These are phyloP conservation scores for Trametes coccinea DNA, from an alignment of 768 basidiomycete genomes.

Conservation along the genomic window DNA sequence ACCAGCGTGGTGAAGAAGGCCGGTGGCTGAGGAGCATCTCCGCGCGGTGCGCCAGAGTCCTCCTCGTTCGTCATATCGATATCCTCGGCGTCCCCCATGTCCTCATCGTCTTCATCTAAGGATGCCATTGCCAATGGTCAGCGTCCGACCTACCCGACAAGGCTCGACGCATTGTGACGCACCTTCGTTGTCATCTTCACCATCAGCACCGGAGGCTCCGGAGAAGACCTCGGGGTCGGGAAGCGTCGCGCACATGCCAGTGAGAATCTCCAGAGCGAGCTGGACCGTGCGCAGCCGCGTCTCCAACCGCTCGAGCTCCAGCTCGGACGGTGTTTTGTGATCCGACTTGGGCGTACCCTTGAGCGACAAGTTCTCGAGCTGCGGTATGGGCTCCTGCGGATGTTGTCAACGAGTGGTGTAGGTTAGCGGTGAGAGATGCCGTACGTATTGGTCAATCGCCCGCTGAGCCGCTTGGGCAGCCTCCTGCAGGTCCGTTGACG, in stretches of 20 bases:
- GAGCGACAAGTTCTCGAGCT: slow-evolving; percentile 57
- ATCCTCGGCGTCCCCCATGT: slow-evolving; percentile 35
- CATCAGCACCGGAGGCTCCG: slow-evolving; percentile 36
- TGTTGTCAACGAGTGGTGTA: not conserved
- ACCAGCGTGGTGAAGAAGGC: slow-evolving; percentile 60
- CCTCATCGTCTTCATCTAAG: slow-evolving; percentile 40
- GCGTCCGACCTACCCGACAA: slow-evolving; percentile 22
- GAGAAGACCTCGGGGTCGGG: slow-evolving; percentile 61
- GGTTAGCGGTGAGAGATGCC: slow-evolving; percentile 21
- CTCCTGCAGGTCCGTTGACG: slow-evolving; percentile 56
- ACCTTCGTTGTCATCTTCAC: slow-evolving; percentile 40
- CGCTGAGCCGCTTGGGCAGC: slow-evolving; percentile 50
- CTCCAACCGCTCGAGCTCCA: slow-evolving; percentile 76
- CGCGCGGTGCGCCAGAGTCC: not conserved
- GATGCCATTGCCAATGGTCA: not conserved
- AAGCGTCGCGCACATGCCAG: slow-evolving; percentile 83
- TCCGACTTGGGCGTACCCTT: slow-evolving; percentile 75
- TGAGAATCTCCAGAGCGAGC: slow-evolving; percentile 85
- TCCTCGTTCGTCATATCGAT: slow-evolving; percentile 31
- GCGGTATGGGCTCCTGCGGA: slow-evolving; percentile 48
- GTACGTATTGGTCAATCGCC: slow-evolving; percentile 53
- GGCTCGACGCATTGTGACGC: slow-evolving; percentile 35
- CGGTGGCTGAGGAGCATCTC: slow-evolving; percentile 28
- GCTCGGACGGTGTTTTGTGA: slow-evolving; percentile 66
- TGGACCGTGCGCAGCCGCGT: slow-evolving; percentile 69